Percentiles rank a stretch among this genome's conserved stretches.
phyloP scores from a whole-genome alignment of 2,329 filamentous ascomycete species.

The Fusarium transvaalense region DNA sequence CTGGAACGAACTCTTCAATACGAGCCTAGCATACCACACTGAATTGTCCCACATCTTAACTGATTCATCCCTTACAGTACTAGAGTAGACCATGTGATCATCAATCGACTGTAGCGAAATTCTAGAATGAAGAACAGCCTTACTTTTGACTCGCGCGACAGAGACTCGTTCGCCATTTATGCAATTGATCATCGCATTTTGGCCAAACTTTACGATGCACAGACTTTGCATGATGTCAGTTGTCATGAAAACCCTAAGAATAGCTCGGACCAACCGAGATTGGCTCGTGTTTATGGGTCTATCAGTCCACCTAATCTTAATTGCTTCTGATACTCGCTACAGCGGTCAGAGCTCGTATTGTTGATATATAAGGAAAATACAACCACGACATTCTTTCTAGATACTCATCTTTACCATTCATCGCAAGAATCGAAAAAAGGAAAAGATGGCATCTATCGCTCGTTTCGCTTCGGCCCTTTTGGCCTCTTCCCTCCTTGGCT shows the following conservation, averaged over 20 bases:
- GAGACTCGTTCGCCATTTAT: no score
- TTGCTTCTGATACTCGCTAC: neutral
- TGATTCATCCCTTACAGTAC: no score
- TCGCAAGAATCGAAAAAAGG: neutral
- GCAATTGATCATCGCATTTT: no score
- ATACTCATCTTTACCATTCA: no score
- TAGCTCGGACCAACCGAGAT: conserved; percentile 8
- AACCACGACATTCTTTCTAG: neutral
- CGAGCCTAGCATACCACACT: no score
- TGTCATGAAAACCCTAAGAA: neutral
- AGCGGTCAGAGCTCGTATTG: neutral
- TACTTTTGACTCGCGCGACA: no score
- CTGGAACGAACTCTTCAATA: neutral
- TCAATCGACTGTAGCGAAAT: neutral
- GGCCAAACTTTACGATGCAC: no score
- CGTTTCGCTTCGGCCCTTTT: conserved; percentile 17
- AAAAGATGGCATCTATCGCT: conserved; percentile 7
- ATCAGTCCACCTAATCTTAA: neutral
- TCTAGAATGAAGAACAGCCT: no score
- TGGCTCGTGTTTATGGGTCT: conserved; percentile 25
- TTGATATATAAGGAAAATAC: conserved; percentile 5
- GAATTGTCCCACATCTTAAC: no score
- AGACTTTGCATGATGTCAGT: neutral
- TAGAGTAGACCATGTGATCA: no score
- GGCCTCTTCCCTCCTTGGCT: conserved; percentile 4